Evolutionary conservation across 2,329 filamentous ascomycete species (phyloP), one percentile per base, ranked within the genome.

Genomic region (Knufia petricola): DNA sequence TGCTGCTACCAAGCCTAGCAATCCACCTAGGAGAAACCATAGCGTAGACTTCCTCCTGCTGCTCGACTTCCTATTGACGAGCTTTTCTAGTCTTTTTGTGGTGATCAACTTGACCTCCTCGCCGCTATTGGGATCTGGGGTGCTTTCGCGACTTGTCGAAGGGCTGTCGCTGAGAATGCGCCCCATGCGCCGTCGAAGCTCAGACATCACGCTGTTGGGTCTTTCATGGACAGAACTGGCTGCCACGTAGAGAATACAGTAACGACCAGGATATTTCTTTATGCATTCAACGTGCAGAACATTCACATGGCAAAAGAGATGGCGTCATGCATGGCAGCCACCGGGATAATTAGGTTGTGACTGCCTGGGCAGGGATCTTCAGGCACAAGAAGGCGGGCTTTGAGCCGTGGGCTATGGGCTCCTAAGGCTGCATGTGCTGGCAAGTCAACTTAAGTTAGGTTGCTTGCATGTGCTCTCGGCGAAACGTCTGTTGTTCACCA

Each of bases 1-100:
- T 1, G 92, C 92, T 2, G 83, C 75, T n/a, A 94, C 70, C 49
- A 98, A 77, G 10, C 92, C 92, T 59, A 92, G 90, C n/a, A 98
- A 61, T 34, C 88, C 87, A 26, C 92, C 92, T 17, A 98, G 73
- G 8, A 83, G 70, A 66, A 98, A 96, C 23, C 95, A 85, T 61
- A 94, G 79, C 2, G 82, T 82, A 65, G 80, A 85, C 53, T 82
- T 80, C 58, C 86, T 79, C 68, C 90, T 94, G 54, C 90, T 94
- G 54, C 78, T 77, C 44, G 63, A 59, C 37, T 65, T 66, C 40
- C 63, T 65, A 3, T 51, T 55, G 36, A 30, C 53, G 32, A 59
- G 47, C 48, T 56, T 53, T 15, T 60, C 61, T 34, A 77, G 66
- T 56, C 73, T 72, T 50, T 71, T 67, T 6, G 69, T 68, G 8